Conservation (phyloP, 2,329 filamentous ascomycete species). For the Laburnicola sp. region DNA sequence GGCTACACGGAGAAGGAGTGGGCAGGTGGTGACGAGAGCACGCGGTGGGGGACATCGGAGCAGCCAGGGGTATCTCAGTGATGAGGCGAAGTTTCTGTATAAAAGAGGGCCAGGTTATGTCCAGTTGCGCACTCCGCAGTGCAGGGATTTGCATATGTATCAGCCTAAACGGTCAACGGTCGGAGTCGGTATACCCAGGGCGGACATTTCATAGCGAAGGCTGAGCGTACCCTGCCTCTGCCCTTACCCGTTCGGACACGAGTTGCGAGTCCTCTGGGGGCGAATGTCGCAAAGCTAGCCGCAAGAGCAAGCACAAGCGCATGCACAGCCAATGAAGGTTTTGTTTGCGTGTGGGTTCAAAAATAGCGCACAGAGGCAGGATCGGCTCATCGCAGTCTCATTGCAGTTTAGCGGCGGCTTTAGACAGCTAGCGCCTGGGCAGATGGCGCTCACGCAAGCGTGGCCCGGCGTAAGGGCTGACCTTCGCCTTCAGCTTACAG, state of each 20-base stretch:
- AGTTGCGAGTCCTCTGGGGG: constrained; percentile 1
- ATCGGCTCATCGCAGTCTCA: too few species aligned
- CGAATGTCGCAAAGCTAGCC: constrained; percentile 4
- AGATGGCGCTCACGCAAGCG: neutral
- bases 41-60: constrained; percentile 68
- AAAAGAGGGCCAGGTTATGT: neutral
- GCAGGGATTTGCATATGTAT: neutral
- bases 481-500: constrained; percentile 17
- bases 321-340: neutral
- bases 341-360: neutral
- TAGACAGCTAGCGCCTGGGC: constrained; percentile 15
- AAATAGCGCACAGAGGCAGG: constrained; percentile 2
- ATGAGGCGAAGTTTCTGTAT: neutral
- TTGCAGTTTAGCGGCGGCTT: neutral
- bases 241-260: neutral
- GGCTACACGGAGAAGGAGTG: constrained; percentile 86
- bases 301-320: neutral
- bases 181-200: constrained; percentile 6
- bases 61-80: constrained; percentile 23
- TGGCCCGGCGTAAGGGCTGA: constrained; percentile 10
- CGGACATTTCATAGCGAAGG: constrained; percentile 4
- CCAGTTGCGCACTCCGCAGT: neutral
- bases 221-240: constrained; percentile 3
- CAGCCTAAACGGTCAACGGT: neutral
- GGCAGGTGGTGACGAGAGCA: constrained; percentile 80